Evolutionary conservation across 73 alveolate genomes (phyloP).

Genomic region (Stentor coeruleus): DNA sequence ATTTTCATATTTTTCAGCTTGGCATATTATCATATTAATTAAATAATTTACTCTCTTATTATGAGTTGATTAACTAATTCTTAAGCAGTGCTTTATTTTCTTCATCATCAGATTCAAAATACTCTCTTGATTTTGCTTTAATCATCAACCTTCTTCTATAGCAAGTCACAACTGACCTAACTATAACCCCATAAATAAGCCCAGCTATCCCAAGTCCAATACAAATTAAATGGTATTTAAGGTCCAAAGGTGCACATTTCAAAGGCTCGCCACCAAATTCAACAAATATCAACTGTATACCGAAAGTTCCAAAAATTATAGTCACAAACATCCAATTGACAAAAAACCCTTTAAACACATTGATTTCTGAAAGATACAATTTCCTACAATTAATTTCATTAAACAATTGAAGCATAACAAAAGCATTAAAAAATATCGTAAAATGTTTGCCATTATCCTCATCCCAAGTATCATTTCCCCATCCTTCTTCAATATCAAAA

Average conservation of each 20-base stretch:
- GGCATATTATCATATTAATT: too few species aligned
- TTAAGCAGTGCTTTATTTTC: too few species aligned
- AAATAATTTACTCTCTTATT: too few species aligned
- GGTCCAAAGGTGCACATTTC: constrained; percentile 1
- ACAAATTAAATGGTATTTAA: constrained; percentile 12
- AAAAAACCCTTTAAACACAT: constrained; percentile 11
- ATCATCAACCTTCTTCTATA: neutral
- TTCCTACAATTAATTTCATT: constrained; percentile 71
- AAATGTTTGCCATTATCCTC: constrained; percentile 58
- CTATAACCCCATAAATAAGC: neutral
- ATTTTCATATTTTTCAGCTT: too few species aligned
- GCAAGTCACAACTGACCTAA: neutral
- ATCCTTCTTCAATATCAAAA: constrained; percentile 36
- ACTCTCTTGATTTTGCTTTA: neutral
- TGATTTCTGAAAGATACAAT: constrained; percentile 27
- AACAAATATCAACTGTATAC: constrained; percentile 59
- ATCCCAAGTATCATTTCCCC: constrained; percentile 23
- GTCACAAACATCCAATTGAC: neutral
- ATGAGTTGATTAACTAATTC: too few species aligned
- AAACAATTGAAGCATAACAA: constrained; percentile 62
- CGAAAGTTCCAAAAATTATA: constrained; percentile 31
- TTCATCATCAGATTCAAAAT: too few species aligned
- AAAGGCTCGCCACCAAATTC: constrained; percentile 54
- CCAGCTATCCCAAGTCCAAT: constrained; percentile 9
- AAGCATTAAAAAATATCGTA: constrained; percentile 65